Evolutionary conservation across 2,329 filamentous ascomycete species (phyloP).

Genomic region (Botrytis squamosa): DNA sequence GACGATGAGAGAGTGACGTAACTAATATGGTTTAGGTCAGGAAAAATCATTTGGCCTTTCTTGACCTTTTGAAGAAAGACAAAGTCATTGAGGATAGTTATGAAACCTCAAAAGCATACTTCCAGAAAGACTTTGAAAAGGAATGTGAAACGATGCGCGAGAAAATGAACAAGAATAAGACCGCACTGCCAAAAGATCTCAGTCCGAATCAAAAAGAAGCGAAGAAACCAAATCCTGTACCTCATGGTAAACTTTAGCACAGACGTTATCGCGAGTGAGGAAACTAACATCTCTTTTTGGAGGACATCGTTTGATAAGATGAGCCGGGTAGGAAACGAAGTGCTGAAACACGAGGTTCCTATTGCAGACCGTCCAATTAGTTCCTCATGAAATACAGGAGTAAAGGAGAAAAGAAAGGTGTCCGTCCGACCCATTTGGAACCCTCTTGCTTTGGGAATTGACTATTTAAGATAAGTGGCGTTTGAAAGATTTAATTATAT

Average conservation of each 20-base stretch:
- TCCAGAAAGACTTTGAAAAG: not conserved
- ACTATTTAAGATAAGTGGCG: not conserved
- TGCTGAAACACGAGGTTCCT: not conserved
- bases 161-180: not conserved
- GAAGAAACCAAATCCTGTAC: not conserved
- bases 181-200: not conserved
- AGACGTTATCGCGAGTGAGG: not conserved
- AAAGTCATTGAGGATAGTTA: not conserved
- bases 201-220: not conserved
- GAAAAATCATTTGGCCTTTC: not conserved
- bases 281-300: not conserved
- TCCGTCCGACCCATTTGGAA: not conserved
- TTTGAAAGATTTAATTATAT: not conserved
- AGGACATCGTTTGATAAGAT: not conserved
- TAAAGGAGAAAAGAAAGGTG: not conserved
- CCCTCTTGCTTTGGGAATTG: not conserved
- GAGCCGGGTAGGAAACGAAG: not conserved
- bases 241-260: not conserved
- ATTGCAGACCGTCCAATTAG: not conserved
- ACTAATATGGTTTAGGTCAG: not conserved
- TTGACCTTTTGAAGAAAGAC: not conserved
- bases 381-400: not conserved
- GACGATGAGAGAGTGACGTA: not conserved
- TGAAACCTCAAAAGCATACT: not conserved
- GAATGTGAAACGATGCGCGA: not conserved